A percentile compares a stretch with the other conserved stretches of the same genome.
Evolutionary conservation across 1,139 yeast genomes (phyloP).

Genomic region (Kodamaea arcana): DNA sequence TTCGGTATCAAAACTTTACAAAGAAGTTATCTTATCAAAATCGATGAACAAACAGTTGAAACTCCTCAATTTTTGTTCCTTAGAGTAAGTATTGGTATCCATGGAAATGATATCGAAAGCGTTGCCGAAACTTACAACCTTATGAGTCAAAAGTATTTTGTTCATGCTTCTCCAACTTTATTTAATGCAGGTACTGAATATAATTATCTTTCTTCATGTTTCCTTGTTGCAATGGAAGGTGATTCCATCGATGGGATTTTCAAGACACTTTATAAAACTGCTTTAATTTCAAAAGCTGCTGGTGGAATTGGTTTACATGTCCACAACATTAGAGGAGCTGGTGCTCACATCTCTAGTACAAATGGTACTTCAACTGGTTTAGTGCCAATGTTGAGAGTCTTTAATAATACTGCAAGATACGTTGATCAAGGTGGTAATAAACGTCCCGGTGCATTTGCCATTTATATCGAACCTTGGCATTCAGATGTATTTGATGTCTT

Average conservation of each 20-base stretch:
- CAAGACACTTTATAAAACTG: constrained; percentile 81
- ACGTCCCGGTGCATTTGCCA: constrained; percentile 90
- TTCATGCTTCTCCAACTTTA: constrained; percentile 86
- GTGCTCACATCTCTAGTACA: constrained; percentile 84
- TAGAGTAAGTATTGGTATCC: constrained; percentile 89
- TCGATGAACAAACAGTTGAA: constrained; percentile 73
- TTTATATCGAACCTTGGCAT: constrained; percentile 91
- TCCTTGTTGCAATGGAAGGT: constrained; percentile 82
- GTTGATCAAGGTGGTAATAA: constrained; percentile 95
- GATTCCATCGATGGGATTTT: constrained; percentile 90
- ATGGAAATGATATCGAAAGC: constrained; percentile 65
- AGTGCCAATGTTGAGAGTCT: constrained; percentile 86
- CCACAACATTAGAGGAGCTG: constrained; percentile 80
- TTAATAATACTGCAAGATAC: constrained; percentile 86
- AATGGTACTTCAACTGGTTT: constrained; percentile 87
- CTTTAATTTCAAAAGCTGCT: constrained; percentile 82
- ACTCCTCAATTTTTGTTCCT: constrained; percentile 87
- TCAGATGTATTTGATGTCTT: constrained; percentile 79
- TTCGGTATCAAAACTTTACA: constrained; percentile 87
- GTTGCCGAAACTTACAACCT: constrained; percentile 77
- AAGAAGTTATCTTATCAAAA: constrained; percentile 72
- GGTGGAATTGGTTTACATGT: constrained; percentile 89
- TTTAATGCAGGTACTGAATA: constrained; percentile 88
- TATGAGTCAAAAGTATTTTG: constrained; percentile 81
- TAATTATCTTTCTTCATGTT: constrained; percentile 87